These are phyloP conservation scores for Ceratocystis albifundus DNA, from an alignment of 2,329 filamentous ascomycete genomes.

Conservation along the genomic window DNA sequence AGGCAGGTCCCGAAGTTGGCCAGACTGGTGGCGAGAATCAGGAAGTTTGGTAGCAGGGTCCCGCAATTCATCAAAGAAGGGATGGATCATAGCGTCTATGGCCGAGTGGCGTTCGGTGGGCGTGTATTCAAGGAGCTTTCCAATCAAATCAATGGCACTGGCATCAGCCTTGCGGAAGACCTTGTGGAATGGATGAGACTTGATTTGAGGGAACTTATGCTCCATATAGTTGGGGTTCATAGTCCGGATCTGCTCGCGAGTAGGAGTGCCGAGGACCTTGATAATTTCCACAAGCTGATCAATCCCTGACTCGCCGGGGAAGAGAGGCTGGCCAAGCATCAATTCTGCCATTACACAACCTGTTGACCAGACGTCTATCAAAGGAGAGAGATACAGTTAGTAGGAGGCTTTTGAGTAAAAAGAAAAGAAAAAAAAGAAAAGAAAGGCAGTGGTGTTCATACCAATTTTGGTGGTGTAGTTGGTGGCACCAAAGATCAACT, in stretches of 20 bases:
- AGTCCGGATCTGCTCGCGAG: constrained; percentile 93
- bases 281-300: constrained; percentile 99
- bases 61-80: constrained; percentile 94
- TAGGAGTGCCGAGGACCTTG: constrained; percentile 94
- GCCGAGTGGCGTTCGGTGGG: constrained; percentile 89
- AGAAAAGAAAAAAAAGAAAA: neutral
- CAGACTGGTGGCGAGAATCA: constrained; percentile 82
- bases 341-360: constrained; percentile 98
- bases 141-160: constrained; percentile 90
- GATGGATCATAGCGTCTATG: constrained; percentile 93
- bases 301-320: constrained; percentile 96
- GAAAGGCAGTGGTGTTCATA: constrained; percentile 39
- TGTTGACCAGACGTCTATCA: constrained; percentile 96
- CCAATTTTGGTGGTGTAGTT: constrained; percentile 99
- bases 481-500: constrained; percentile 95
- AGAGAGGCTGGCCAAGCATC: constrained; percentile 95
- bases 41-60: constrained; percentile 84
- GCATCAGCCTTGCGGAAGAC: constrained; percentile 94
- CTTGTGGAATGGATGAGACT: constrained; percentile 98
- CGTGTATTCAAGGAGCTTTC: constrained; percentile 87
- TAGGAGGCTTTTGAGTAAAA: neutral
- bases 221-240: constrained; percentile 99
- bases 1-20: constrained; percentile 69
- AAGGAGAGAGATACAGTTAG: constrained; percentile 51
- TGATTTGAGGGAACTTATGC: constrained; percentile 99